Conservation (phyloP, 768 basidiomycete species). For the Mycena venus region DNA sequence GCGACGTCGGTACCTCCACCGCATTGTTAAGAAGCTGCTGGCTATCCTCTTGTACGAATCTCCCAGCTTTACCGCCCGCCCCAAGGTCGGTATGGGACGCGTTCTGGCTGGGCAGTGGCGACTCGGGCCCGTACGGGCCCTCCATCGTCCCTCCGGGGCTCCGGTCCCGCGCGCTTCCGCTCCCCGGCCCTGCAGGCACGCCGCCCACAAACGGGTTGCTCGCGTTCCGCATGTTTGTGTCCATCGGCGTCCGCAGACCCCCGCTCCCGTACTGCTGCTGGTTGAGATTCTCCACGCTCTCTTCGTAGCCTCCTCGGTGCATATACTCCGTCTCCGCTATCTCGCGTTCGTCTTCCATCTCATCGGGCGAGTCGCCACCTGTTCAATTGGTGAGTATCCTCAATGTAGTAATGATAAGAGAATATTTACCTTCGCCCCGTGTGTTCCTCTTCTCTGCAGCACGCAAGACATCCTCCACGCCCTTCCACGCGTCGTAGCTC, state of each 20-base stretch:
- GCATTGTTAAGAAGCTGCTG: constrained; percentile 51
- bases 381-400: too few relatives aligned
- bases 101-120: constrained; percentile 46
- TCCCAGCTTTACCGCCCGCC: constrained; percentile 25
- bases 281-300: constrained; percentile 75
- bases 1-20: constrained; percentile 85
- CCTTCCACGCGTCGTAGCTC: constrained; percentile 85
- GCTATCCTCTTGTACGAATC: constrained; percentile 73
- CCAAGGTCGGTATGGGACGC: constrained; percentile 37
- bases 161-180: constrained; percentile 56
- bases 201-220: constrained; percentile 59
- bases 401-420: too few relatives aligned
- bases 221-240: too few relatives aligned
- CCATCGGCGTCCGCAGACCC: constrained; percentile 65
- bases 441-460: constrained; percentile 73
- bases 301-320: constrained; percentile 61
- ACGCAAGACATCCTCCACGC: constrained; percentile 81
- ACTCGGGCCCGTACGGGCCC: constrained; percentile 27
- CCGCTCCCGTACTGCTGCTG: constrained; percentile 59
- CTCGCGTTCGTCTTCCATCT: constrained; percentile 64
- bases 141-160: constrained; percentile 39
- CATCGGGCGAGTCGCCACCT: constrained; percentile 46
- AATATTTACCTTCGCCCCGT: too few relatives aligned
- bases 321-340: constrained; percentile 81
- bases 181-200: constrained; percentile 29